A percentile compares a stretch with the other conserved stretches of the same genome.
phyloP scores from a whole-genome alignment of 2,329 filamentous ascomycete species.

The Macrophomina tecta region DNA sequence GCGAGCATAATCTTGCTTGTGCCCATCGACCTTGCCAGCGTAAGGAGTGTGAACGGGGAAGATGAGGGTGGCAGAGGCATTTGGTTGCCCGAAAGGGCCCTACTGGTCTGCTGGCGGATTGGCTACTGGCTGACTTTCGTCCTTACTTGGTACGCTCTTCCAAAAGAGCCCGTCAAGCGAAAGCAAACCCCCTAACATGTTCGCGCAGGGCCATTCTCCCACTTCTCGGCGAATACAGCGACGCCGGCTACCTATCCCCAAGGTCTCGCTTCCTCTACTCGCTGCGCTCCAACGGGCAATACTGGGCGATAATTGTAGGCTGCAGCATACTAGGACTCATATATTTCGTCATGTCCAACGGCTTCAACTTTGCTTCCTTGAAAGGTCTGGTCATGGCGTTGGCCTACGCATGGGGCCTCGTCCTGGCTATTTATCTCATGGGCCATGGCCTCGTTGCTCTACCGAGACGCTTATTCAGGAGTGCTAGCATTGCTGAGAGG shows the following conservation, averaged over 20 bases:
- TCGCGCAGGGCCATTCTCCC: constrained; percentile 81
- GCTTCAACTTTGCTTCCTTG: constrained; percentile 72
- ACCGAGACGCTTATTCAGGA: constrained; percentile 78
- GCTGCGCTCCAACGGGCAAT: constrained; percentile 83
- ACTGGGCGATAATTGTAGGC: constrained; percentile 80
- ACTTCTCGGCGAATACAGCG: constrained; percentile 90
- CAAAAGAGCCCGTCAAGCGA: background rate
- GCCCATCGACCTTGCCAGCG: constrained; percentile 93
- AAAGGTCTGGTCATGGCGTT: constrained; percentile 91
- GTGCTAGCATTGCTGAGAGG: constrained; percentile 76
- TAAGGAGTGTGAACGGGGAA: constrained; percentile 67
- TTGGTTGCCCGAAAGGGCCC: constrained; percentile 79
- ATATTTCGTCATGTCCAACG: constrained; percentile 82
- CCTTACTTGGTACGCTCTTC: constrained; percentile 76
- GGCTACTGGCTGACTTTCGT: constrained; percentile 97
- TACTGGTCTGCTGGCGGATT: constrained; percentile 91
- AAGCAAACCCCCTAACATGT: background rate
- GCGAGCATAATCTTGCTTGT: constrained; percentile 90
- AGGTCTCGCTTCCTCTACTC: constrained; percentile 83
- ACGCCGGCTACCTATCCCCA: constrained; percentile 89
- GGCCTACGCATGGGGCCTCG: constrained; percentile 90
- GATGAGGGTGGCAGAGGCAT: constrained; percentile 77
- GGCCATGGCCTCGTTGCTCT: constrained; percentile 94
- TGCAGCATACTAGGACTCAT: constrained; percentile 74
- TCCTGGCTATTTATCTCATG: constrained; percentile 96